These are phyloP conservation scores for Globisporangium middletonii DNA, from an alignment of 352 stramenopile genomes.

Conservation along the genomic window DNA sequence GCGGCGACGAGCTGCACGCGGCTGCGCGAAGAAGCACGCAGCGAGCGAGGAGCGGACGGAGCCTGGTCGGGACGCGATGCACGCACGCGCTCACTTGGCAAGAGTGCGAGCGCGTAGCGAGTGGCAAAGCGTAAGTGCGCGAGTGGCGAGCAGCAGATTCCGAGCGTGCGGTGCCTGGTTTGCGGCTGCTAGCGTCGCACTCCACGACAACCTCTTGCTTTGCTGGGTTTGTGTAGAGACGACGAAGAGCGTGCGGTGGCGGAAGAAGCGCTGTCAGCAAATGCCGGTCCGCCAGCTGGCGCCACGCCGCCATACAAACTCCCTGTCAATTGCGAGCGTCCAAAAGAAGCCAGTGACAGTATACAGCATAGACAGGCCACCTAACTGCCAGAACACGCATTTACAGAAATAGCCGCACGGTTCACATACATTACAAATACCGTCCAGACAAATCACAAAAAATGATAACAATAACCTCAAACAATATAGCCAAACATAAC, in stretches of 20 bases:
- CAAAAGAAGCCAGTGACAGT: no score
- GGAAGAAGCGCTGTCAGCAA: background rate
- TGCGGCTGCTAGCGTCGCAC: background rate
- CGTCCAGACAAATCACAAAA: no score
- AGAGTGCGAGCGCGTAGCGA: no score
- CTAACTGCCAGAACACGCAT: no score
- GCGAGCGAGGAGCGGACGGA: background rate
- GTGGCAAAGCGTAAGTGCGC: background rate
- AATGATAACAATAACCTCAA: no score
- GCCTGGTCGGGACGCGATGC: background rate
- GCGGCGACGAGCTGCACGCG: background rate
- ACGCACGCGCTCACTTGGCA: background rate
- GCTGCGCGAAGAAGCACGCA: background rate
- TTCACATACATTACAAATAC: no score
- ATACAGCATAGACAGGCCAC: no score
- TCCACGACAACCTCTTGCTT: no score
- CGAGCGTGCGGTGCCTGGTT: background rate
- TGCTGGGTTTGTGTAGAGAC: background rate
- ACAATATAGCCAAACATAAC: no score
- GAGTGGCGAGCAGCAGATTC: background rate
- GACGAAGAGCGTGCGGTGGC: background rate
- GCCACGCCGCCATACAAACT: no score
- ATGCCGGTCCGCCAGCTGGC: background rate
- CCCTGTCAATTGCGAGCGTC: no score
- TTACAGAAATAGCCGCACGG: no score